Conservation (phyloP, 2,329 filamentous ascomycete species). For the Beauveria sp. region DNA sequence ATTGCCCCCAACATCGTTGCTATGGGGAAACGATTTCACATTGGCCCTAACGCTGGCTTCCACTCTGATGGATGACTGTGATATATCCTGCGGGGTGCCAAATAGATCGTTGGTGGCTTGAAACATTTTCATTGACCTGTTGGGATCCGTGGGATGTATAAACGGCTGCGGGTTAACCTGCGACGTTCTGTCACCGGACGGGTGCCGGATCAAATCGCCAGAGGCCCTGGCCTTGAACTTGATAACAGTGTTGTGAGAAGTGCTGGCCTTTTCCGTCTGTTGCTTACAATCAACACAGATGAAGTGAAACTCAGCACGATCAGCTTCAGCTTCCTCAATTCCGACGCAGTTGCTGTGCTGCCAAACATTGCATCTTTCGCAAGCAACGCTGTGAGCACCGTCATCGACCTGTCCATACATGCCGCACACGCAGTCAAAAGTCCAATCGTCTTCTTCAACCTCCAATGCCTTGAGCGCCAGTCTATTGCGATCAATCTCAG, state of each 20-base stretch:
- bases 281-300: slow-evolving; percentile 71
- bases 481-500: slow-evolving; percentile 72
- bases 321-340: slow-evolving; percentile 70
- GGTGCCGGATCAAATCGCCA: not conserved
- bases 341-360: slow-evolving; percentile 91
- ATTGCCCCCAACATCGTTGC: not conserved
- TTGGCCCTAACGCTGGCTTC: not conserved
- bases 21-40: too few species aligned
- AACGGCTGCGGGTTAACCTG: not conserved
- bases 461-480: slow-evolving; percentile 67
- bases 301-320: slow-evolving; percentile 80
- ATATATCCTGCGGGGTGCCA: not conserved
- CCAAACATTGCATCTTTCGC: slow-evolving; percentile 92
- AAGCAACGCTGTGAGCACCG: slow-evolving; percentile 86
- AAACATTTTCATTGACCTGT: not conserved
- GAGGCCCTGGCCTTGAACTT: slow-evolving; percentile 41
- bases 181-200: not conserved
- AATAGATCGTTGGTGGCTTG: not conserved
- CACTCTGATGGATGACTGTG: not conserved
- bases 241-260: slow-evolving; percentile 41
- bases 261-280: slow-evolving; percentile 57
- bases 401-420: slow-evolving; percentile 90
- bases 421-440: slow-evolving; percentile 91
- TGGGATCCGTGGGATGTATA: not conserved
- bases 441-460: slow-evolving; percentile 76